Percentiles rank a stretch among this genome's conserved stretches.
phyloP scores from a whole-genome alignment of 139 green algal species.

The Edaphochlamys debaryana region DNA sequence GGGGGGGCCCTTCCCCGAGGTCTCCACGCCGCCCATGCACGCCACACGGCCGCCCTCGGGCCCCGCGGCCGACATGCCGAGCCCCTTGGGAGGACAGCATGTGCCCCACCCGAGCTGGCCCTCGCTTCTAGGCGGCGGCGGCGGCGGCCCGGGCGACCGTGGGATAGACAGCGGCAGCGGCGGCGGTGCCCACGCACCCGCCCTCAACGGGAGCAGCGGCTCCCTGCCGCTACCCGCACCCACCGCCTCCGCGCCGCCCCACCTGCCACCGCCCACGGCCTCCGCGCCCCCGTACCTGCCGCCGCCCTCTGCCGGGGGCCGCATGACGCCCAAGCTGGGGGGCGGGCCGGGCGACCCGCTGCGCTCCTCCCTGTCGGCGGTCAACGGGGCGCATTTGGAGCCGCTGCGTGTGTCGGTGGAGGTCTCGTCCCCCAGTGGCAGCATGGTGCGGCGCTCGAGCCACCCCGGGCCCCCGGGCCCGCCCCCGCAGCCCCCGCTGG shows the following conservation, averaged over 20 bases:
- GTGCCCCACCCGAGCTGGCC: background rate
- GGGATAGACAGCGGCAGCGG: background rate
- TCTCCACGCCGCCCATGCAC: background rate
- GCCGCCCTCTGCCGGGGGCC: too few relatives aligned
- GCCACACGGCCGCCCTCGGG: background rate
- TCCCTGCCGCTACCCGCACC: too few relatives aligned
- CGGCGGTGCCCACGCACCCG: background rate
- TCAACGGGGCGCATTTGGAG: constrained; percentile 4
- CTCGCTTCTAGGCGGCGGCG: background rate
- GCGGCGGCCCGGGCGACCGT: background rate
- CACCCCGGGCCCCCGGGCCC: background rate
- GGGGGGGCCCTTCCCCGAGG: background rate
- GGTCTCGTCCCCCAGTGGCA: background rate
- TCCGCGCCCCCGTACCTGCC: too few relatives aligned
- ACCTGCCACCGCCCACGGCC: too few relatives aligned
- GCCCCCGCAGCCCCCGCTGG: background rate
- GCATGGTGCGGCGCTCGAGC: background rate
- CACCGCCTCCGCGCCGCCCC: too few relatives aligned
- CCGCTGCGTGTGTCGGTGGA: constrained; percentile 22
- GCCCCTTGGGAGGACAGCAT: too few relatives aligned
- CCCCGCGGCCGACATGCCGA: background rate
- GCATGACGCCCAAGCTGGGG: too few relatives aligned
- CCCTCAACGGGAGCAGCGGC: background rate
- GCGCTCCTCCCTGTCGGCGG: background rate
- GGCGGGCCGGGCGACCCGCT: background rate